phyloP scores from a whole-genome alignment of 1,284 basidiomycete genomes.

The Apiotrichum laibachii region DNA sequence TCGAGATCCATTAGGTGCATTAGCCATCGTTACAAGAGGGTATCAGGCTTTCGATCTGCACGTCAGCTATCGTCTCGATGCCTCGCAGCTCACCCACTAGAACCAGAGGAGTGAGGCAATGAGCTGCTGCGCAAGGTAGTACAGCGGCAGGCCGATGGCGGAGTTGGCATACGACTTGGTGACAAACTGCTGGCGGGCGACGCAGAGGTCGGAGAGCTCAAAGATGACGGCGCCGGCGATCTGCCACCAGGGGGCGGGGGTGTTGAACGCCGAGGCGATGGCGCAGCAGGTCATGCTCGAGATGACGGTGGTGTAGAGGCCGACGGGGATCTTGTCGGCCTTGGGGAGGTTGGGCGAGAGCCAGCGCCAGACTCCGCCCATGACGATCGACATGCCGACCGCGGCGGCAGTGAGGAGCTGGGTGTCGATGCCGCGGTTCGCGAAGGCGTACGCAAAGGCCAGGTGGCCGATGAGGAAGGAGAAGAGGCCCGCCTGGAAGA shows the following conservation, averaged over 20 bases:
- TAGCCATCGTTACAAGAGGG: too few relatives aligned
- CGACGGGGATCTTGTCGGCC: conserved; percentile 14
- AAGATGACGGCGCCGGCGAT: conserved; percentile 19
- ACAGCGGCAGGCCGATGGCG: conserved; percentile 19
- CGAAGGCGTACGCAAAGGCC: conserved; percentile 16
- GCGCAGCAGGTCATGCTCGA: conserved; percentile 11
- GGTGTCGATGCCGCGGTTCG: conserved; percentile 4
- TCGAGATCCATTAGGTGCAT: too few relatives aligned
- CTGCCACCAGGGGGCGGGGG: conserved; percentile 10
- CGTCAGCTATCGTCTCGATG: too few relatives aligned
- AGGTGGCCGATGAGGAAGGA: conserved; percentile 23
- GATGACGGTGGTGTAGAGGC: conserved; percentile 15
- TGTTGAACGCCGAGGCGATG: conserved; percentile 9
- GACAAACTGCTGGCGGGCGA: conserved; percentile 22
- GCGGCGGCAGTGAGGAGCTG: background rate
- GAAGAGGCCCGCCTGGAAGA: conserved; percentile 19
- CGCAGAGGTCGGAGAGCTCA: conserved; percentile 19
- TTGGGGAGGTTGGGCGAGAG: conserved; percentile 10
- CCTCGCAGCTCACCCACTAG: background rate
- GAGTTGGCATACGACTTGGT: conserved; percentile 3
- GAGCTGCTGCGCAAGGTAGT: conserved; percentile 15
- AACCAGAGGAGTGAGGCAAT: conserved; percentile 19
- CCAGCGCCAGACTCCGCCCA: conserved; percentile 15
- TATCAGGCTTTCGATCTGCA: too few relatives aligned
- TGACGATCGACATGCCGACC: background rate